phyloP scores from a whole-genome alignment of 2,329 filamentous ascomycete genomes.

The Venturiaceae sp. region DNA sequence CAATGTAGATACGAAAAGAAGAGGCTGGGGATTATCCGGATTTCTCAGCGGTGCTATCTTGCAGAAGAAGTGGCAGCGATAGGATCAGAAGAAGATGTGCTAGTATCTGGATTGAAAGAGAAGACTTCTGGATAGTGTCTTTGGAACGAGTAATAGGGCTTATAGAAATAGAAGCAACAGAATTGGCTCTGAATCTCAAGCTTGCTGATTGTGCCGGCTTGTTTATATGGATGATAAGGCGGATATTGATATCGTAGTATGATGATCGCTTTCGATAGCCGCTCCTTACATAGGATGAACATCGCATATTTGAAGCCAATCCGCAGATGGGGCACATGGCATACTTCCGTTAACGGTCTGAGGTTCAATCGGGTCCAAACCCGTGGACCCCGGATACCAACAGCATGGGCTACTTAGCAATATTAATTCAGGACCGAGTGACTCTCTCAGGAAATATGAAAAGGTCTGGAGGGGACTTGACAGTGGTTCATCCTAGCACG shows the following conservation, averaged over 20 bases:
- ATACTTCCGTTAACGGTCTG: neutral
- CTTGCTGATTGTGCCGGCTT: neutral
- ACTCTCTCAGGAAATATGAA: conserved; percentile 1
- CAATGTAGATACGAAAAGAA: no score
- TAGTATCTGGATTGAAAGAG: neutral
- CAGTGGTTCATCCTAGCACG: neutral
- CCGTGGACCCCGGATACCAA: neutral
- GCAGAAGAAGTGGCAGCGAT: neutral
- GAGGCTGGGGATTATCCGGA: no score
- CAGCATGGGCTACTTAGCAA: neutral
- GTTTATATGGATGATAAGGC: neutral
- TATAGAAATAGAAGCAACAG: neutral
- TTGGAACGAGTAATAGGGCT: neutral
- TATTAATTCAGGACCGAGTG: neutral
- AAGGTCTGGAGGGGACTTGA: neutral
- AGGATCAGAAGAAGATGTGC: neutral
- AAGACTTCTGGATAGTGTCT: neutral
- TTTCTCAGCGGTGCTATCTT: neutral
- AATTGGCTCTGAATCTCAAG: neutral
- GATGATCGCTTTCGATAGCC: neutral
- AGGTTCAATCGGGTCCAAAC: neutral
- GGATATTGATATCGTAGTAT: neutral
- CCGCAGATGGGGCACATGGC: neutral
- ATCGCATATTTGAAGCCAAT: neutral
- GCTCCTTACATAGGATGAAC: neutral